Percentiles rank a stretch among this genome's conserved stretches.
Evolutionary conservation across 108 stramenopile genomes (phyloP).

Genomic region (Mediolabrus comicus): DNA sequence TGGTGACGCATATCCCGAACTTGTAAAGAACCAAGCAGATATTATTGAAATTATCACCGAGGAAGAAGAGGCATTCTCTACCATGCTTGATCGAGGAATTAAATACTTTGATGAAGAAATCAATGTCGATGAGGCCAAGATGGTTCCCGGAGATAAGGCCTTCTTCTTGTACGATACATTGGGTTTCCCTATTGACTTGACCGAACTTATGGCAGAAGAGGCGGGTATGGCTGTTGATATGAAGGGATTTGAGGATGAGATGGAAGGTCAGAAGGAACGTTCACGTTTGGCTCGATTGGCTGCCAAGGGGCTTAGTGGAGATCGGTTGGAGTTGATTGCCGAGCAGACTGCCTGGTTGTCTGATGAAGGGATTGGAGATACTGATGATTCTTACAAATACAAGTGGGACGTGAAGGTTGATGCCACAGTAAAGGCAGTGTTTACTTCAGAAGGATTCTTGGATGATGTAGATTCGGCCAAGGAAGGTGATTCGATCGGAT

Average conservation of each 20-base stretch:
- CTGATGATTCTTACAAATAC: conserved; percentile 89
- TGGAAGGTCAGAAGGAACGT: conserved; percentile 87
- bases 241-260: conserved; percentile 82
- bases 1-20: conserved; percentile 94
- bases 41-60: conserved; percentile 89
- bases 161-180: conserved; percentile 95
- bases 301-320: conserved; percentile 54
- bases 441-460: conserved; percentile 71
- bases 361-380: conserved; percentile 71
- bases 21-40: conserved; percentile 67
- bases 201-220: conserved; percentile 97
- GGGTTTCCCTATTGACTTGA: conserved; percentile 98
- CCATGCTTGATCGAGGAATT: conserved; percentile 93
- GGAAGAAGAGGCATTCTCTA: conserved; percentile 91
- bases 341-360: conserved; percentile 93
- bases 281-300: conserved; percentile 73
- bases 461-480: conserved; percentile 41
- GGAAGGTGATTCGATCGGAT: conserved; percentile 72
- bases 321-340: conserved; percentile 86
- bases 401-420: conserved; percentile 77
- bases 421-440: conserved; percentile 87
- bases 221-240: conserved; percentile 87
- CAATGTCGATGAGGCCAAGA: conserved; percentile 38
- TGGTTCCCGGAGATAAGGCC: conserved; percentile 87
- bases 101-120: conserved; percentile 87